A percentile compares a stretch with the other conserved stretches of the same genome.
These are phyloP conservation scores for Lentinula sp. DNA, from an alignment of 768 basidiomycete genomes.

Conservation along the genomic window DNA sequence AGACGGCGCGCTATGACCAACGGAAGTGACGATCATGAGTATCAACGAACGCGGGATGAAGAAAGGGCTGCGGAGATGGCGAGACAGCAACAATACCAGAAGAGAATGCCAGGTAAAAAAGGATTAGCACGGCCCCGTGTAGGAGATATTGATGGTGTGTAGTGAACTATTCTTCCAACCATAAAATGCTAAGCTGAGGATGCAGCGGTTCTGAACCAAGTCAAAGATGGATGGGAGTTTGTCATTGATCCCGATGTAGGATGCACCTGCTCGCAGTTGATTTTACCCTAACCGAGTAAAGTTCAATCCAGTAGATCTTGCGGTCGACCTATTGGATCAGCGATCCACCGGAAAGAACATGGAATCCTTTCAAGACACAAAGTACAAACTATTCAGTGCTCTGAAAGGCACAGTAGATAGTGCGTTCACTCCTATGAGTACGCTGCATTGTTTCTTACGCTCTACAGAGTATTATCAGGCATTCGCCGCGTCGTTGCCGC, in stretches of 20 bases:
- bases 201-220: slow-evolving; percentile 76
- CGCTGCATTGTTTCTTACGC: background rate
- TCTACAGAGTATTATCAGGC: slow-evolving; percentile 84
- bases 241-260: slow-evolving; percentile 73
- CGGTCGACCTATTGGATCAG: slow-evolving; percentile 81
- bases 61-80: slow-evolving; percentile 59
- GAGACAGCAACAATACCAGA: slow-evolving; percentile 65
- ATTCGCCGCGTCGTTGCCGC: slow-evolving; percentile 90
- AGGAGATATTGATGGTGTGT: slow-evolving; percentile 83
- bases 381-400: slow-evolving; percentile 70
- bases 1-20: slow-evolving; percentile 48
- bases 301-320: slow-evolving; percentile 94
- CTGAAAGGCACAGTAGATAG: slow-evolving; percentile 87
- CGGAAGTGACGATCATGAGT: slow-evolving; percentile 47
- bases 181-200: background rate
- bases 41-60: slow-evolving; percentile 50
- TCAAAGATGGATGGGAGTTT: slow-evolving; percentile 87
- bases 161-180: background rate
- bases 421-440: slow-evolving; percentile 28
- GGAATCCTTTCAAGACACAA: slow-evolving; percentile 70
- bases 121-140: slow-evolving; percentile 48
- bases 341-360: slow-evolving; percentile 69
- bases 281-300: slow-evolving; percentile 21
- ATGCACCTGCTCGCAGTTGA: background rate
- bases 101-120: slow-evolving; percentile 56